These are phyloP conservation scores for Pleurotus eryngii DNA, from an alignment of 768 basidiomycete species.

Conservation along the genomic window DNA sequence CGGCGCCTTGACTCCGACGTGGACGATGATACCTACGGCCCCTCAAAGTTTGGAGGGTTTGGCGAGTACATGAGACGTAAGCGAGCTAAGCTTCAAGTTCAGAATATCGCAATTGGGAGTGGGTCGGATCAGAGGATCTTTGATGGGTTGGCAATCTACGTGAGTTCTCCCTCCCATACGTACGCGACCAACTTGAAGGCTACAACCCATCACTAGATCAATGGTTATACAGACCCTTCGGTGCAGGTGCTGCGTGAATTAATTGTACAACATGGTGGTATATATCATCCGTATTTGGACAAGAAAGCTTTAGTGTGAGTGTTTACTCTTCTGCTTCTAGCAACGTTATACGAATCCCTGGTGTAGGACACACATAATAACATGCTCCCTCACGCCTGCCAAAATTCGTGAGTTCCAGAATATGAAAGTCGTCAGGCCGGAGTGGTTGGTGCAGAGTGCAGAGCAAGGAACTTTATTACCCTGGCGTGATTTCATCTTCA, in stretches of 20 bases:
- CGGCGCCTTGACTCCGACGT: conserved; percentile 28
- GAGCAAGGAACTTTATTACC: conserved; percentile 64
- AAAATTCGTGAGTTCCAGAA: conserved; percentile 86
- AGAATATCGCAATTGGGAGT: conserved; percentile 44
- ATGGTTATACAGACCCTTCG: conserved; percentile 86
- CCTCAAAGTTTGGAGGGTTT: conserved; percentile 76
- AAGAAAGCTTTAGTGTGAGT: conserved; percentile 72
- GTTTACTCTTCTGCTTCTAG: background rate
- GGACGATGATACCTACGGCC: conserved; percentile 61
- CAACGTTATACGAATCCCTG: background rate
- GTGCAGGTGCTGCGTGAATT: conserved; percentile 80
- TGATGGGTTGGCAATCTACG: conserved; percentile 75
- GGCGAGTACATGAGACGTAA: conserved; percentile 91
- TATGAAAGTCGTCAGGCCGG: conserved; percentile 87
- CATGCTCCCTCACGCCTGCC: conserved; percentile 83
- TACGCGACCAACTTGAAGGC: background rate
- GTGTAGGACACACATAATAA: conserved; percentile 83
- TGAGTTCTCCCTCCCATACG: conserved; percentile 34
- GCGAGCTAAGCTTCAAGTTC: conserved; percentile 84
- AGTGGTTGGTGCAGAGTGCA: conserved; percentile 87
- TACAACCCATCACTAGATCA: conserved; percentile 52
- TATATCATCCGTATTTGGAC: conserved; percentile 81
- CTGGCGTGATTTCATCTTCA: conserved; percentile 74
- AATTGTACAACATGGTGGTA: conserved; percentile 79
- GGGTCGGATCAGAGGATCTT: conserved; percentile 51